These are phyloP conservation scores for Lachnellula subtilissima DNA, from an alignment of 2,329 filamentous ascomycete genomes.

Conservation along the genomic window DNA sequence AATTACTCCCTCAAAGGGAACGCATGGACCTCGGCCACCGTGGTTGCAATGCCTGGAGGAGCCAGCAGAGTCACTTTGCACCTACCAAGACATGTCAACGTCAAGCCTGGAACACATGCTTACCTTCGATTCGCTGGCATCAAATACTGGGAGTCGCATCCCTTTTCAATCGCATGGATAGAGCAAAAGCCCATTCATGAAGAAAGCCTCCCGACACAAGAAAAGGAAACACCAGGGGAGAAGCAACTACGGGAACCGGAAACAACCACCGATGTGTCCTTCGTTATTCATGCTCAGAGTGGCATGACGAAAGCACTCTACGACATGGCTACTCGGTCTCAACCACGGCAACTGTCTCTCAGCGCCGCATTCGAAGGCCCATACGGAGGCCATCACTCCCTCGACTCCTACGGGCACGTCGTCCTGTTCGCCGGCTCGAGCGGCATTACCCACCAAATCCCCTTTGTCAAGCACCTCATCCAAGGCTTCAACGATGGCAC, in stretches of 20 bases:
- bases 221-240: slow-evolving; percentile 34
- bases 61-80: slow-evolving; percentile 65
- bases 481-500: slow-evolving; percentile 64
- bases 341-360: slow-evolving; percentile 8
- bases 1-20: slow-evolving; percentile 45
- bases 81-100: slow-evolving; percentile 60
- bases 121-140: slow-evolving; percentile 67
- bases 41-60: slow-evolving; percentile 66
- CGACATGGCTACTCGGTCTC: slow-evolving; percentile 52
- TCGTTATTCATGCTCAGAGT: slow-evolving; percentile 81
- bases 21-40: slow-evolving; percentile 58
- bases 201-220: slow-evolving; percentile 31
- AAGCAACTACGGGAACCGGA: slow-evolving; percentile 36
- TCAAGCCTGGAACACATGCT: slow-evolving; percentile 67
- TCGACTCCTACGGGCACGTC: slow-evolving; percentile 88
- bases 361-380: slow-evolving; percentile 80
- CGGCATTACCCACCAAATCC: slow-evolving; percentile 92
- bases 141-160: slow-evolving; percentile 67
- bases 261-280: slow-evolving; percentile 56
- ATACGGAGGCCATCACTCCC: slow-evolving; percentile 76
- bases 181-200: slow-evolving; percentile 44
- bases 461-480: slow-evolving; percentile 75
- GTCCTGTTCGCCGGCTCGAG: slow-evolving; percentile 89
- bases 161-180: slow-evolving; percentile 75
- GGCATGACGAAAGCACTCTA: slow-evolving; percentile 83